phyloP scores from a whole-genome alignment of 257 asterid genomes.

The Linaria vulgaris region DNA sequence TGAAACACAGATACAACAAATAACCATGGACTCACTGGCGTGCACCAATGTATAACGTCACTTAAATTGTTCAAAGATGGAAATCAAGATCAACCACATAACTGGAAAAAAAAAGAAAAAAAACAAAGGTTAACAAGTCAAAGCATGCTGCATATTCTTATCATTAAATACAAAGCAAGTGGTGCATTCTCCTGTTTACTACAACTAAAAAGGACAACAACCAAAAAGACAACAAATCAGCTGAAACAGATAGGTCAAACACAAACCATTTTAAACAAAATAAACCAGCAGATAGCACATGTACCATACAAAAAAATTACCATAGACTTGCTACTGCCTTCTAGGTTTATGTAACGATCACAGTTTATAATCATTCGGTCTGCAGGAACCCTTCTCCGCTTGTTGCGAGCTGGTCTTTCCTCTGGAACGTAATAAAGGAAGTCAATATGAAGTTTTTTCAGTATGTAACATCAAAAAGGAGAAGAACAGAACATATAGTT shows the following conservation, averaged over 20 bases:
- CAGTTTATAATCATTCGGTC: constrained; percentile 48
- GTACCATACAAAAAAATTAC: constrained; percentile 31
- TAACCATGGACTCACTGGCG: neutral
- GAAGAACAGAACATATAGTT: constrained; percentile 1
- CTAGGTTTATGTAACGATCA: constrained; percentile 58
- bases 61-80: neutral
- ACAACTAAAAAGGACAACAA: neutral
- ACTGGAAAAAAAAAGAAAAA: neutral
- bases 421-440: constrained; percentile 42
- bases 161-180: neutral
- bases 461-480: neutral
- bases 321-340: constrained; percentile 53
- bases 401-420: constrained; percentile 47
- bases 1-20: neutral
- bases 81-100: neutral
- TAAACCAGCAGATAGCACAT: neutral
- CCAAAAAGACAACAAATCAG: neutral
- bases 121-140: neutral
- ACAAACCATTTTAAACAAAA: constrained; percentile 1
- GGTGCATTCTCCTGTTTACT: neutral
- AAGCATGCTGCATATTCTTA: neutral
- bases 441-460: constrained; percentile 24
- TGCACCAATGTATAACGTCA: neutral
- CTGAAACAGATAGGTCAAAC: neutral
- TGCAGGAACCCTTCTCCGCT: constrained; percentile 56